These are phyloP conservation scores for Scheffersomyces cryptocercus DNA, from an alignment of 1,139 yeast species.

Conservation along the genomic window DNA sequence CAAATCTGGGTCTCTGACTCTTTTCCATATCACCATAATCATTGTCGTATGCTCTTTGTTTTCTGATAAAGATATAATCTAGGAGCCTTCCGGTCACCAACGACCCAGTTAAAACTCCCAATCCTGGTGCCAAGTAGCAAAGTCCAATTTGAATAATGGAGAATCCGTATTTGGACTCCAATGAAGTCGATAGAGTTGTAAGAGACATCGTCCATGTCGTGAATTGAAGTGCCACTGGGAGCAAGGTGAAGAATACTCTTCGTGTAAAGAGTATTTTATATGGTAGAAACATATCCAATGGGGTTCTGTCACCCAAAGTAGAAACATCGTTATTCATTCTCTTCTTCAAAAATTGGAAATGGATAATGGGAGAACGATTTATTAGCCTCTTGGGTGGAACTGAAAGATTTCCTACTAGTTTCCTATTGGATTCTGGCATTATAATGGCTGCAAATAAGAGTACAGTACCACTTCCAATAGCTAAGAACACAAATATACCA, in stretches of 20 bases:
- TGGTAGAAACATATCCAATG: conserved; percentile 46
- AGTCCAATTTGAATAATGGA: conserved; percentile 59
- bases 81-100: conserved; percentile 46
- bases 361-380: conserved; percentile 46
- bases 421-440: conserved; percentile 73
- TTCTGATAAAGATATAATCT: conserved; percentile 43
- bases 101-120: conserved; percentile 57
- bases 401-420: conserved; percentile 69
- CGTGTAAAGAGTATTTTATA: conserved; percentile 39
- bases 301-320: conserved; percentile 1
- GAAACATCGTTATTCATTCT: conserved; percentile 13
- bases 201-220: conserved; percentile 70
- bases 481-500: conserved; percentile 73
- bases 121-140: conserved; percentile 60
- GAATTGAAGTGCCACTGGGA: conserved; percentile 63
- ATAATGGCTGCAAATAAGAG: conserved; percentile 36
- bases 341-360: conserved; percentile 14
- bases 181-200: conserved; percentile 60
- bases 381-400: conserved; percentile 40
- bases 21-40: conserved; percentile 38
- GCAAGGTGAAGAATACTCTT: conserved; percentile 24
- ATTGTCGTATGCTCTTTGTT: conserved; percentile 34
- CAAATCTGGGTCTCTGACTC: conserved; percentile 29
- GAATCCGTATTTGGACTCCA: conserved; percentile 50
- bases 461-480: conserved; percentile 55